phyloP scores from a whole-genome alignment of 2,329 filamentous ascomycete genomes.

The Capronia americana region DNA sequence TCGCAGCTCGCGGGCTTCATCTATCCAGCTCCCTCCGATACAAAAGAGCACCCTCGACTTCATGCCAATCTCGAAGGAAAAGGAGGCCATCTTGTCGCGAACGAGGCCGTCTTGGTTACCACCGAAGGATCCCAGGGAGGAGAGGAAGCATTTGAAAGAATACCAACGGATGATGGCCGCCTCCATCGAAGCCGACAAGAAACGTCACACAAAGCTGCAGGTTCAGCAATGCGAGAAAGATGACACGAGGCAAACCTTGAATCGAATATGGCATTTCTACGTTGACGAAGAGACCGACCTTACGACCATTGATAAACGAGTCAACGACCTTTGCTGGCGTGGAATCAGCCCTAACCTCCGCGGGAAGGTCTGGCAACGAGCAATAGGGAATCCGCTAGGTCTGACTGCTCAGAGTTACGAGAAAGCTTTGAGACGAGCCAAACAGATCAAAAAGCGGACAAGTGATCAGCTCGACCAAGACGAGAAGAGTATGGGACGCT shows the following conservation, averaged over 20 bases:
- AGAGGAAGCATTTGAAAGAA: conserved; percentile 81
- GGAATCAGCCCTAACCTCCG: conserved; percentile 64
- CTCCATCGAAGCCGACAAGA: conserved; percentile 64
- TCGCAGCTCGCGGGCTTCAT: conserved; percentile 55
- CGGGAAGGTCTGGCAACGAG: conserved; percentile 64
- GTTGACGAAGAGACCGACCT: conserved; percentile 66
- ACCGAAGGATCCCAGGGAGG: conserved; percentile 81
- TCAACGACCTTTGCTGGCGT: conserved; percentile 69
- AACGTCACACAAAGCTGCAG: conserved; percentile 57
- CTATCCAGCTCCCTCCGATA: conserved; percentile 62
- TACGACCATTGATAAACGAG: conserved; percentile 60
- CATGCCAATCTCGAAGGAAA: conserved; percentile 70
- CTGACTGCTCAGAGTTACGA: conserved; percentile 62
- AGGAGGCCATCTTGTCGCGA: conserved; percentile 68
- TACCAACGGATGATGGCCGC: conserved; percentile 71
- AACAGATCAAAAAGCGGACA: conserved; percentile 52
- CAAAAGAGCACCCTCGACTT: conserved; percentile 70
- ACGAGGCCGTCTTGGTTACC: conserved; percentile 73
- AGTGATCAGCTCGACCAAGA: conserved; percentile 48
- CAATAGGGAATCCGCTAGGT: conserved; percentile 67
- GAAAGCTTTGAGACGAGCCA: conserved; percentile 63
- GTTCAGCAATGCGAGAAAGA: conserved; percentile 57
- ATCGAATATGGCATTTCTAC: conserved; percentile 67
- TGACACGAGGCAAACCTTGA: conserved; percentile 59
- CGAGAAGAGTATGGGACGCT: conserved; percentile 55